Evolutionary conservation across 768 basidiomycete genomes (phyloP).

Genomic region (Phlebiopsis gigantea): DNA sequence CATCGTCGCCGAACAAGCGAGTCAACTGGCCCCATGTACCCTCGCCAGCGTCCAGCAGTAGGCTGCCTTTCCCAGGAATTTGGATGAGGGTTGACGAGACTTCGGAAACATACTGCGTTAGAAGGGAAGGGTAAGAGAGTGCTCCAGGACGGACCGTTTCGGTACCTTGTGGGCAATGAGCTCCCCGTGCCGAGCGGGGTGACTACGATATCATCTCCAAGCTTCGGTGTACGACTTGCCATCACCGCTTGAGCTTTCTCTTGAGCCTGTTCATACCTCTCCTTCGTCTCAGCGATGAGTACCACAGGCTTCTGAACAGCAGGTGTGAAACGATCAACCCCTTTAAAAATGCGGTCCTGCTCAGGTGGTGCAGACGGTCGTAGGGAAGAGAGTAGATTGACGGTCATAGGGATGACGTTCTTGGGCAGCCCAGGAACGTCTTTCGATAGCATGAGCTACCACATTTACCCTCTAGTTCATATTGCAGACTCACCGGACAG

Average conservation of each 20-base stretch:
- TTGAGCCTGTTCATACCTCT: conserved; percentile 37
- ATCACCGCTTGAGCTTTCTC: conserved; percentile 17
- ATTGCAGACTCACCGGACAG: conserved; percentile 25
- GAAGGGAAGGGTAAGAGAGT: neutral
- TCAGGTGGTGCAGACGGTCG: conserved; percentile 42
- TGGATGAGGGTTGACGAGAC: conserved; percentile 74
- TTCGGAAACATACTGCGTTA: conserved; percentile 21
- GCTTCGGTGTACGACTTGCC: conserved; percentile 10
- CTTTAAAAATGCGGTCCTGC: conserved; percentile 24
- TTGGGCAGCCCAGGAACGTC: conserved; percentile 42
- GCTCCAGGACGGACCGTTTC: conserved; percentile 61
- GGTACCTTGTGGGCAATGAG: conserved; percentile 76
- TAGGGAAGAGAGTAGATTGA: conserved; percentile 37
- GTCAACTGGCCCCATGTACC: conserved; percentile 88
- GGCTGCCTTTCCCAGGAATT: conserved; percentile 64
- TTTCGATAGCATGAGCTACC: neutral
- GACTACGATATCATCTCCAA: conserved; percentile 62
- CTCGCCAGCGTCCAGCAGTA: conserved; percentile 89
- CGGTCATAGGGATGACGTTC: conserved; percentile 37
- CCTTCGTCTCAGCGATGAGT: conserved; percentile 26
- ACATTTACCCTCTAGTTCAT: neutral
- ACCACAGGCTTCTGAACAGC: conserved; percentile 16
- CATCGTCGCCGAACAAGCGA: conserved; percentile 63
- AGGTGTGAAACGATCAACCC: conserved; percentile 28
- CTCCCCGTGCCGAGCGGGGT: conserved; percentile 87